These are phyloP conservation scores for Penicillium expansum DNA, from an alignment of 2,329 filamentous ascomycete genomes.

Conservation along the genomic window DNA sequence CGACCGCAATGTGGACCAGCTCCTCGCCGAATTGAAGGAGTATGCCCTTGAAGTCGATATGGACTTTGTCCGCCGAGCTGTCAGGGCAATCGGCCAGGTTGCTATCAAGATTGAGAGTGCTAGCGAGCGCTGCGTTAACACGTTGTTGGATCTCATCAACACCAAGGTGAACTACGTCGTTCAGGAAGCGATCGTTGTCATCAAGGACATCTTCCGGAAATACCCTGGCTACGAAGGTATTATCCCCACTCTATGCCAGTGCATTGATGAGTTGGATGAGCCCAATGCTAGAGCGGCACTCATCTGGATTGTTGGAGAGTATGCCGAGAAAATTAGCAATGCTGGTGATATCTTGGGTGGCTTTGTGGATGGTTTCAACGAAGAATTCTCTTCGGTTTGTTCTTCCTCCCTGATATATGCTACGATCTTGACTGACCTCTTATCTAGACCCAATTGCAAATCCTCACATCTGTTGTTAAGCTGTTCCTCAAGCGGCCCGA, in stretches of 20 bases:
- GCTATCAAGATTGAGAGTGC: conserved; percentile 97
- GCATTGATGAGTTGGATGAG: conserved; percentile 96
- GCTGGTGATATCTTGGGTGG: conserved; percentile 89
- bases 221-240: conserved; percentile 98
- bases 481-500: conserved; percentile 96
- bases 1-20: conserved; percentile 91
- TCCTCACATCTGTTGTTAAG: conserved; percentile 94
- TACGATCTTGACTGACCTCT: conserved; percentile 30
- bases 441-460: conserved; percentile 86
- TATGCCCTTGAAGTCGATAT: conserved; percentile 98
- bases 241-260: conserved; percentile 91
- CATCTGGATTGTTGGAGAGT: conserved; percentile 99
- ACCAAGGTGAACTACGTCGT: conserved; percentile 99
- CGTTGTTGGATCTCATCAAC: conserved; percentile 87
- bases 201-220: conserved; percentile 97
- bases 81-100: conserved; percentile 95
- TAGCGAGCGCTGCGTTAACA: conserved; percentile 93
- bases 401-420: background rate
- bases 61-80: conserved; percentile 92
- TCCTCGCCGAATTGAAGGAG: conserved; percentile 91
- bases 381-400: conserved; percentile 88
- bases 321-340: conserved; percentile 98
- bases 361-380: conserved; percentile 91
- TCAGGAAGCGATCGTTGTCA: conserved; percentile 96
- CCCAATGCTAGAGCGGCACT: conserved; percentile 84